Percentiles rank a stretch among this genome's conserved stretches.
Evolutionary conservation across 805 yeast species (phyloP).

Genomic region (Lachancea lanzarotensis): DNA sequence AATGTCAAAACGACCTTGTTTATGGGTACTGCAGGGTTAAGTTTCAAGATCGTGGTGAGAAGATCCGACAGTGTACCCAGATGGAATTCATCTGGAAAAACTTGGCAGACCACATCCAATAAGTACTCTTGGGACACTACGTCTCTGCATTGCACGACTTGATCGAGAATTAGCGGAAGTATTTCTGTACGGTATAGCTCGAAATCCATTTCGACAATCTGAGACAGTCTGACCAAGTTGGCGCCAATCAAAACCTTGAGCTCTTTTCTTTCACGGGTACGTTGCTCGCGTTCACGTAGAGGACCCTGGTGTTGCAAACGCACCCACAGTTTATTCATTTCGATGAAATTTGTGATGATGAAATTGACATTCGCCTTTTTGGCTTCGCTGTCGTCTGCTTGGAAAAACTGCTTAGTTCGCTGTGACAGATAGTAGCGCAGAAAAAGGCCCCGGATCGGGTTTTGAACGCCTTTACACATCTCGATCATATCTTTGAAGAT

Average conservation of each 20-base stretch:
- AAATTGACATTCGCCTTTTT: slow-evolving; percentile 48
- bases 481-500: slow-evolving; percentile 94
- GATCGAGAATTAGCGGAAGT: slow-evolving; percentile 78
- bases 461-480: slow-evolving; percentile 96
- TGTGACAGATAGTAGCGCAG: slow-evolving; percentile 84
- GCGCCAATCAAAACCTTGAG: slow-evolving; percentile 89
- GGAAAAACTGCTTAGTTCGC: slow-evolving; percentile 51
- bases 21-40: slow-evolving; percentile 66
- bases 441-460: slow-evolving; percentile 88
- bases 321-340: slow-evolving; percentile 98
- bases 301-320: slow-evolving; percentile 94
- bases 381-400: slow-evolving; percentile 17
- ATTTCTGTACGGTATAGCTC: slow-evolving; percentile 42
- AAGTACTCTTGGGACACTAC: slow-evolving; percentile 87
- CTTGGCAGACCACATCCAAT: slow-evolving; percentile 85
- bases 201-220: slow-evolving; percentile 67
- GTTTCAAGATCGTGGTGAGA: slow-evolving; percentile 55
- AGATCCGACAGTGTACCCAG: slow-evolving; percentile 62
- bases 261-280: slow-evolving; percentile 78
- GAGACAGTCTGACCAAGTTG: slow-evolving; percentile 81
- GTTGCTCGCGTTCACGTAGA: slow-evolving; percentile 65
- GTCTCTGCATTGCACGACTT: slow-evolving; percentile 87
- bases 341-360: slow-evolving; percentile 80
- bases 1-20: slow-evolving; percentile 61
- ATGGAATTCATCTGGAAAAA: slow-evolving; percentile 91